phyloP scores from a whole-genome alignment of 805 yeast genomes.

The Hanseniaspora thailandica region DNA sequence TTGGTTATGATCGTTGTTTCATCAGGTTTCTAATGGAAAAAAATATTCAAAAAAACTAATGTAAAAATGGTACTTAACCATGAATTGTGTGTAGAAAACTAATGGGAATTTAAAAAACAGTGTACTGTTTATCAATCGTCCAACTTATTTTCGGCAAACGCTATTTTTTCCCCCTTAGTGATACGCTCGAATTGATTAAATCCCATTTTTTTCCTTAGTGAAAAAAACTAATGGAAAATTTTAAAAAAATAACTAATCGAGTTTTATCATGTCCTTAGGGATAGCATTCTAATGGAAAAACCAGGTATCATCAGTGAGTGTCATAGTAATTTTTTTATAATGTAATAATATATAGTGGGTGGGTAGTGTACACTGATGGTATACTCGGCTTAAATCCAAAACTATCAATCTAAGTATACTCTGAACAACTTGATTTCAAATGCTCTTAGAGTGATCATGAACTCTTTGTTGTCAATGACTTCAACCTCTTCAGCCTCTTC shows the following conservation, averaged over 20 bases:
- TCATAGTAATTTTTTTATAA: background rate
- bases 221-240: background rate
- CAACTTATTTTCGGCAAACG: background rate
- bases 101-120: background rate
- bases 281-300: too few relatives aligned
- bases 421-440: slow-evolving; percentile 23
- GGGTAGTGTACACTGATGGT: background rate
- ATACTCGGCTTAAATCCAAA: background rate
- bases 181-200: too few relatives aligned
- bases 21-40: background rate
- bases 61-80: too few relatives aligned
- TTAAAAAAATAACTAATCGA: too few relatives aligned
- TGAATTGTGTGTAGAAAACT: background rate
- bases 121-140: background rate
- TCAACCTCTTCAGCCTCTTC: slow-evolving; percentile 21
- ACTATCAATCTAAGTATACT: slow-evolving; percentile 14
- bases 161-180: too few relatives aligned
- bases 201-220: too few relatives aligned
- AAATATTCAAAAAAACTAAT: background rate
- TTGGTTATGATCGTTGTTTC: too few relatives aligned
- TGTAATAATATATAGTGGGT: background rate
- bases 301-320: too few relatives aligned
- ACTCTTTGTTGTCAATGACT: slow-evolving; percentile 27
- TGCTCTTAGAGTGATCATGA: slow-evolving; percentile 19
- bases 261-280: too few relatives aligned